Evolutionary conservation across 805 yeast species (phyloP), one percentile per base, ranked within the genome.

Genomic region (Saccharomycopsis microspora): DNA sequence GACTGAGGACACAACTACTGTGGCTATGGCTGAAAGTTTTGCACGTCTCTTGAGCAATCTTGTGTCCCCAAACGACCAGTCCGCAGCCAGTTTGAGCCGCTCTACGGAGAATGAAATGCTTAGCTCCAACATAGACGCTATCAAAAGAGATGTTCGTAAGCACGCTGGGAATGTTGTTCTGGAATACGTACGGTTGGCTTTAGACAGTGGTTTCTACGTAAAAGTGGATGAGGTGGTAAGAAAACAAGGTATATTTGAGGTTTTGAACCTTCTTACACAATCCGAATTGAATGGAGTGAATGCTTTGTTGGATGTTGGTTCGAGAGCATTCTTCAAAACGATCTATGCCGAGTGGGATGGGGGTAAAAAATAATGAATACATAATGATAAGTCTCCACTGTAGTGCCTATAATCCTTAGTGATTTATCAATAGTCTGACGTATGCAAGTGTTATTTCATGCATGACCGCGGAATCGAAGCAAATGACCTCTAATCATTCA

Each of bases 251-350:
- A 62, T 85, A 11, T 85, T 73, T 56, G 63, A 74, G 44, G 65
- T 85, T 2, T 77, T 89, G 57, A 88, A 84, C 57, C 71, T 84
- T 1, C 60, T 88, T 35, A 80, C 95, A 0, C 71, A 69, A 37
- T 69, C 70, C 37, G 96, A 88, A 55, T 63, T 88, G 46, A 73
- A 70, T 45, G 60, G 78, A 34, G 72, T 82, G 27, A 84, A 76
- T 57, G 70, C 79, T 3, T 71, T 80, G 5, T 64, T 88, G 56
- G 96, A 90, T 55, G 60, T 66, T 28, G 75, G 84, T 38, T 83
- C 93, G 3, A 75, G 85, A 55, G 70, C 78, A 1, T 77, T 80
- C 56, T 82, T 80, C 68, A 79, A 73, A 57, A 67, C 75, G 0
- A 58, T 89, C 39, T 86, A 84, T 56, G 75, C 76, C 5, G 85